Percentiles rank a stretch among this genome's conserved stretches.
Conservation (phyloP, 345 rosid genomes). For the Murraya paniculata region DNA sequence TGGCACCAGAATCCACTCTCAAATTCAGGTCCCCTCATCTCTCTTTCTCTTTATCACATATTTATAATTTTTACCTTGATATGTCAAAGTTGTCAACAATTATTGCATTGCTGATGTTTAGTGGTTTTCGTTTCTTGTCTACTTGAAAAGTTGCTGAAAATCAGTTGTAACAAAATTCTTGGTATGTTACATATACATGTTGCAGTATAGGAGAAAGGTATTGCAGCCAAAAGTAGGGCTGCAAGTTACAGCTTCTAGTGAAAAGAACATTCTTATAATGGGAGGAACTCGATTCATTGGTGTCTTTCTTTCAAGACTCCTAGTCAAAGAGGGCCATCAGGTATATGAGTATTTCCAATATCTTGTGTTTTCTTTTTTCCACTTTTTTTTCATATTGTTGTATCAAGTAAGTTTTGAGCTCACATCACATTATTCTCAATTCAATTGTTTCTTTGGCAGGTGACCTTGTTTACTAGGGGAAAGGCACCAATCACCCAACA, state of each 20-base stretch:
- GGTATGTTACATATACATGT: background rate
- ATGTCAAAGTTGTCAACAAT: background rate
- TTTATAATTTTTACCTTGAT: background rate
- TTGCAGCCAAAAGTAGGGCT: constrained; percentile 66
- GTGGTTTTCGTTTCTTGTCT: background rate
- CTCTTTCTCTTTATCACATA: background rate
- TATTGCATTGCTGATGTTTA: background rate
- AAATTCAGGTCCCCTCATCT: constrained; percentile 51
- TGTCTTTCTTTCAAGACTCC: constrained; percentile 83
- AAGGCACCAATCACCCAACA: constrained; percentile 85
- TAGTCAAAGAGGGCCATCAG: constrained; percentile 92
- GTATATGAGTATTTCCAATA: constrained; percentile 23
- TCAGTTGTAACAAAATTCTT: background rate
- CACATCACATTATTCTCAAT: background rate
- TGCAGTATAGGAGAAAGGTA: constrained; percentile 73
- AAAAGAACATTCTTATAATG: constrained; percentile 91
- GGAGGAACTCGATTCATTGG: constrained; percentile 97
- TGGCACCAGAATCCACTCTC: constrained; percentile 71
- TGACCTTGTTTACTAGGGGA: constrained; percentile 91
- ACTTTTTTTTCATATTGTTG: background rate
- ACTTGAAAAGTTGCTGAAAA: background rate
- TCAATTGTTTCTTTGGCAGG: constrained; percentile 41
- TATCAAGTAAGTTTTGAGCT: background rate
- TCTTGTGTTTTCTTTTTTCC: background rate
- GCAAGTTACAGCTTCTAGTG: constrained; percentile 66